These are phyloP conservation scores for Beta macrorhiza DNA, from an alignment of 179 eudicot genomes.

Conservation along the genomic window DNA sequence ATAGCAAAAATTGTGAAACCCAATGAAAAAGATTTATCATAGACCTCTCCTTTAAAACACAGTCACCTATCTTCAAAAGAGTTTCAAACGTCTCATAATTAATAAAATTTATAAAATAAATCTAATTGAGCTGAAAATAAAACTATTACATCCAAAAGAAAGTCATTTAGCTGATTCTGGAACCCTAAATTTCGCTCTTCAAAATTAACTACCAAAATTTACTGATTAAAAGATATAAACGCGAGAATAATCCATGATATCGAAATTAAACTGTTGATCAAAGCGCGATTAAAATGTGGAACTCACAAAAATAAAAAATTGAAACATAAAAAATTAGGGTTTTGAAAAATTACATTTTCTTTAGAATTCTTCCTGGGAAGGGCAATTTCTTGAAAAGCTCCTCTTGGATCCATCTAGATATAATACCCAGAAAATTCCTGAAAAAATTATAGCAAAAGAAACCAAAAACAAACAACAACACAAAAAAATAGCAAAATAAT, in stretches of 20 bases:
- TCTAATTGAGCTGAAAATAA: too few relatives aligned
- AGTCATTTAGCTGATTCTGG: too few relatives aligned
- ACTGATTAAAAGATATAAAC: neutral
- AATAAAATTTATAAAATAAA: too few relatives aligned
- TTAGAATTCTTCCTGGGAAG: constrained; percentile 14
- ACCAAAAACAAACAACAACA: neutral
- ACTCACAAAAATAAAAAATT: neutral
- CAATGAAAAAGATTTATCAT: too few relatives aligned
- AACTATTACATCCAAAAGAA: too few relatives aligned
- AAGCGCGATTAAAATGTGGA: neutral
- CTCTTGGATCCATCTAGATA: neutral
- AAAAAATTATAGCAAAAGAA: neutral
- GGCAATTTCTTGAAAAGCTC: constrained; percentile 2
- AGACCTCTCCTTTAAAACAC: too few relatives aligned
- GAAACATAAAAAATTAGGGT: neutral
- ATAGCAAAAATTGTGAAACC: too few relatives aligned
- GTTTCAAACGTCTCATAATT: too few relatives aligned
- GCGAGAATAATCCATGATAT: neutral
- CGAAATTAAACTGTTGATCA: neutral
- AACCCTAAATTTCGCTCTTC: neutral
- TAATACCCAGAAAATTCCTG: neutral
- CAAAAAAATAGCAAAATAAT: neutral
- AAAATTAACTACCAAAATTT: neutral
- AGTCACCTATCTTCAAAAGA: too few relatives aligned
- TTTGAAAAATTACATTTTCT: constrained; percentile 12